Conservation (phyloP, 2,329 filamentous ascomycete genomes). For the Venturia asperata region DNA sequence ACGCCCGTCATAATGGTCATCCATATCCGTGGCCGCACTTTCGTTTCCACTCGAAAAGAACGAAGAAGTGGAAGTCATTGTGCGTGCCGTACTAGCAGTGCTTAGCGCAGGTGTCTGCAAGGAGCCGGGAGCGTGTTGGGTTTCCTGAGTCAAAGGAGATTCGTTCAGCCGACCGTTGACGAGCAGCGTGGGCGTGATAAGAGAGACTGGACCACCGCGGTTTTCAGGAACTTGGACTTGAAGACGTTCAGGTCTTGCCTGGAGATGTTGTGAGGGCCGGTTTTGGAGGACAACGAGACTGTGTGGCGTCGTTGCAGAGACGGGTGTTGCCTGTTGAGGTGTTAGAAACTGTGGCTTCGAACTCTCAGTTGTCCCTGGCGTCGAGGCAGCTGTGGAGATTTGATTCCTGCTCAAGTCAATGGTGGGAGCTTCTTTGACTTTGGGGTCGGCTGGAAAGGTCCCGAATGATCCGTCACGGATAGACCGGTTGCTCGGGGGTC, state of each 20-base stretch:
- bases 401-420: conserved; percentile 40
- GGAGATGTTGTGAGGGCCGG: conserved; percentile 11
- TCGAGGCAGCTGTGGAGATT: conserved; percentile 27
- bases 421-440: conserved; percentile 41
- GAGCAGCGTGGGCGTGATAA: conserved; percentile 53
- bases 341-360: conserved; percentile 32
- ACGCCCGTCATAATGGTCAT: conserved; percentile 6
- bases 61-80: conserved; percentile 11
- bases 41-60: neutral
- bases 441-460: conserved; percentile 58
- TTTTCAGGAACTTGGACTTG: conserved; percentile 59
- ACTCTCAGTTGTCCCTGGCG: conserved; percentile 24
- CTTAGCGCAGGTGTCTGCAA: conserved; percentile 14
- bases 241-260: conserved; percentile 44
- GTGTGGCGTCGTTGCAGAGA: conserved; percentile 32
- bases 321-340: conserved; percentile 31
- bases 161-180: conserved; percentile 42
- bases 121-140: neutral
- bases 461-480: conserved; percentile 60
- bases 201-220: conserved; percentile 49
- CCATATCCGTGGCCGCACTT: conserved; percentile 5
- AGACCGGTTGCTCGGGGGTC: conserved; percentile 68
- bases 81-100: conserved; percentile 17
- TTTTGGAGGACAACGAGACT: conserved; percentile 23
- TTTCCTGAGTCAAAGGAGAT: neutral